These are phyloP conservation scores for Craterostigma plantagineum DNA, from an alignment of 257 asterid genomes.

Conservation along the genomic window DNA sequence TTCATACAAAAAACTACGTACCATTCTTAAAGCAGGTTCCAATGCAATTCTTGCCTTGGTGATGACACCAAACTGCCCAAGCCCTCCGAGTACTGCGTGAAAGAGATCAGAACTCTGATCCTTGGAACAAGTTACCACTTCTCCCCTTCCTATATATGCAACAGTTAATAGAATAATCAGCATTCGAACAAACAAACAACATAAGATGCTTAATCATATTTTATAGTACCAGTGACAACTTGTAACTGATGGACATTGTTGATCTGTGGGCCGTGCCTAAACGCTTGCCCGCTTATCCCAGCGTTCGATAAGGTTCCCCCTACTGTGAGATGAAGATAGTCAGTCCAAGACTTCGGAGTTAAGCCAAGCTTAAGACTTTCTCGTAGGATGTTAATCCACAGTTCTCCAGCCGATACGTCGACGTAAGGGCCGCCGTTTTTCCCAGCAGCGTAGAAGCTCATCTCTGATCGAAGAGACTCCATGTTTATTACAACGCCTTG, in stretches of 20 bases:
- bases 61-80: conserved; percentile 84
- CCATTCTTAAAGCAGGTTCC: conserved; percentile 27
- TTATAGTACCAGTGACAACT: conserved; percentile 82
- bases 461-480: conserved; percentile 39
- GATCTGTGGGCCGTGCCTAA: conserved; percentile 84
- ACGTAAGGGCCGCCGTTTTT: conserved; percentile 27
- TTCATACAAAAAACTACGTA: not conserved
- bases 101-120: conserved; percentile 55
- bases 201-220: not conserved
- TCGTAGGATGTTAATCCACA: conserved; percentile 72
- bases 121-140: conserved; percentile 54
- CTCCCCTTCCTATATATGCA: conserved; percentile 52
- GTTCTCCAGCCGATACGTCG: conserved; percentile 79
- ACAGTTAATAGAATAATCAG: not conserved
- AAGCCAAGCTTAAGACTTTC: conserved; percentile 61
- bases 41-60: conserved; percentile 64
- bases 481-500: conserved; percentile 50
- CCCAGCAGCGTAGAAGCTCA: conserved; percentile 35
- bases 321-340: conserved; percentile 78
- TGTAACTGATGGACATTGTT: conserved; percentile 69
- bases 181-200: not conserved
- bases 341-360: conserved; percentile 89
- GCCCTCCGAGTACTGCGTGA: conserved; percentile 69
- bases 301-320: conserved; percentile 93
- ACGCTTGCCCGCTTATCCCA: conserved; percentile 94